A percentile compares a stretch with the other conserved stretches of the same genome.
phyloP scores from a whole-genome alignment of 495 filamentous ascomycete genomes.

The Parathielavia appendiculata region DNA sequence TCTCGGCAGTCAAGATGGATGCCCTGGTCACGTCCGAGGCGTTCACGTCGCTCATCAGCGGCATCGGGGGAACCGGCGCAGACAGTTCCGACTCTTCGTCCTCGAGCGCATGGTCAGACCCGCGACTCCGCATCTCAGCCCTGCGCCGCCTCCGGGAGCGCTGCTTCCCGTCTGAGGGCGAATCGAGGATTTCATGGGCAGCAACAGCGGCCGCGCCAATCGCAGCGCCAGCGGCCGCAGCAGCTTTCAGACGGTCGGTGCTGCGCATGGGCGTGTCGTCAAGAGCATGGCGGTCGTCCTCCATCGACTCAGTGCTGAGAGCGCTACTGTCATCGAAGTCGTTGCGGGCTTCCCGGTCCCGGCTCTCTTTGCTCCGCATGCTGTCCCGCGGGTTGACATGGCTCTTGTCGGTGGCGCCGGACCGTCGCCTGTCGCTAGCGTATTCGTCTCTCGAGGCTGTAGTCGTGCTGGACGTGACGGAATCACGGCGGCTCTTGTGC shows the following conservation, averaged over 20 bases:
- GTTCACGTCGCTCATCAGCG: conserved; percentile 74
- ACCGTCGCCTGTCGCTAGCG: conserved; percentile 43
- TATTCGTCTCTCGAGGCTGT: conserved; percentile 56
- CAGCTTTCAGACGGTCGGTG: conserved; percentile 37
- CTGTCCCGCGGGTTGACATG: conserved; percentile 34
- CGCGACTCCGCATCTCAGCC: conserved; percentile 37
- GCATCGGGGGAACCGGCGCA: conserved; percentile 64
- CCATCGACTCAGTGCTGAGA: conserved; percentile 37
- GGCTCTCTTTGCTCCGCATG: conserved; percentile 36
- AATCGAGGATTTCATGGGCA: conserved; percentile 31
- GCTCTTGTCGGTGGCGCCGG: conserved; percentile 28
- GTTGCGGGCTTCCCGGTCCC: conserved; percentile 53
- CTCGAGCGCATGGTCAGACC: conserved; percentile 34
- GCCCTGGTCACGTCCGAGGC: conserved; percentile 82
- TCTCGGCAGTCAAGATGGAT: conserved; percentile 80
- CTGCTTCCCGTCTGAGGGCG: conserved; percentile 45
- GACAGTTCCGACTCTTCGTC: conserved; percentile 39
- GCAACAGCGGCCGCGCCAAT: conserved; percentile 32
- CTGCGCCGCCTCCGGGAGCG: conserved; percentile 41
- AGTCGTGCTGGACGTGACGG: conserved; percentile 54
- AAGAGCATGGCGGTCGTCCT: conserved; percentile 29
- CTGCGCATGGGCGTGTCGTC: conserved; percentile 42
- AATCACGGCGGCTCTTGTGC: conserved; percentile 52
- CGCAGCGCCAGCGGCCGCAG: conserved; percentile 34
- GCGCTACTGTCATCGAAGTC: conserved; percentile 52